Evolutionary conservation across 768 basidiomycete species (phyloP).

Genomic region (Leccinum aurantiacum): DNA sequence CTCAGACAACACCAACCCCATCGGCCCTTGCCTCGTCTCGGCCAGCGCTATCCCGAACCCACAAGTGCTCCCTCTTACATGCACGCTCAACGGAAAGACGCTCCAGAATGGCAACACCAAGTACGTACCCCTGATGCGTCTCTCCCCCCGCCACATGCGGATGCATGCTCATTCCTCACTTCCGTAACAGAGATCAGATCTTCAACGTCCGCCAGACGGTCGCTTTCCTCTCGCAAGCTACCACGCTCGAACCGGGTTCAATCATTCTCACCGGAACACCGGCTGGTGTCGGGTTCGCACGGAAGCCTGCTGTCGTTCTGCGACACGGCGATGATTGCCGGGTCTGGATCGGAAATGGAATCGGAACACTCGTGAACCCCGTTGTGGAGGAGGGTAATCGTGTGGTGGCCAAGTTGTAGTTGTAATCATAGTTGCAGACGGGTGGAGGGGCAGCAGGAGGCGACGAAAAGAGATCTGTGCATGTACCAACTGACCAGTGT

Average conservation of each 20-base stretch:
- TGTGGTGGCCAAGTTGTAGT: constrained; percentile 37
- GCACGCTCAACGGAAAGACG: constrained; percentile 61
- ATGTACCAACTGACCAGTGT: neutral
- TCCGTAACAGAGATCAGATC: constrained; percentile 65
- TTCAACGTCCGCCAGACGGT: constrained; percentile 78
- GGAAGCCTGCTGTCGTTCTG: constrained; percentile 66
- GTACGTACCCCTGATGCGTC: constrained; percentile 34
- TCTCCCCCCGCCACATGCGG: too few relatives aligned
- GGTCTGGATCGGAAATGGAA: constrained; percentile 67
- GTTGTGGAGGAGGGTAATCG: constrained; percentile 64
- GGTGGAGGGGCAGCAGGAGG: neutral
- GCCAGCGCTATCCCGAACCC: constrained; percentile 63
- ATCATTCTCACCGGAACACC: constrained; percentile 84
- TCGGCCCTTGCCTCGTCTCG: constrained; percentile 81
- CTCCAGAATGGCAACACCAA: constrained; percentile 80
- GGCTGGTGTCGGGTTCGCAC: constrained; percentile 78
- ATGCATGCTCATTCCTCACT: neutral
- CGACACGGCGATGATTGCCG: constrained; percentile 72
- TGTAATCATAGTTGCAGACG: neutral
- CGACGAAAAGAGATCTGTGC: neutral
- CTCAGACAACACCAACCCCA: constrained; percentile 48
- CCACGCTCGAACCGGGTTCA: constrained; percentile 78
- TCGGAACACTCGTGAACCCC: constrained; percentile 78
- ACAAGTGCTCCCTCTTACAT: constrained; percentile 60
- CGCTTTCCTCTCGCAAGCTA: constrained; percentile 79